A percentile compares a stretch with the other conserved stretches of the same genome.
These are phyloP conservation scores for Mrakiaceae sp. DNA, from an alignment of 1,284 basidiomycete species.

Conservation along the genomic window DNA sequence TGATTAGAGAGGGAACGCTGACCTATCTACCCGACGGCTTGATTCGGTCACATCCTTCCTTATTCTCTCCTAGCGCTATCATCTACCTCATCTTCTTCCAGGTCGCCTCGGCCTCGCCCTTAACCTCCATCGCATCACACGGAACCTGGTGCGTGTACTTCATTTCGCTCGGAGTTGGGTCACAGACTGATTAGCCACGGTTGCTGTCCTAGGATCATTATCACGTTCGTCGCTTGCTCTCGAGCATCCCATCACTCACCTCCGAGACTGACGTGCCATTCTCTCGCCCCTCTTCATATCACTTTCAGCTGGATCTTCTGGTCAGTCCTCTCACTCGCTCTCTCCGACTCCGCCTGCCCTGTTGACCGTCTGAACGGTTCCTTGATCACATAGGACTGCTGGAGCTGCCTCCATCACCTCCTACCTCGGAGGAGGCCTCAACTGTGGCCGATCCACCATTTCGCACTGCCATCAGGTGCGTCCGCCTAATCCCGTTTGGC, in stretches of 20 bases:
- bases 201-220: not conserved
- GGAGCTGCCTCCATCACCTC: constrained; percentile 30
- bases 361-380: not conserved
- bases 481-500: no score
- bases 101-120: constrained; percentile 23
- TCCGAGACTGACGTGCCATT: no score
- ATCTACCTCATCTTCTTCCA: constrained; percentile 32
- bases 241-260: no score
- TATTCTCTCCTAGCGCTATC: constrained; percentile 21
- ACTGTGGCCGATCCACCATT: constrained; percentile 22
- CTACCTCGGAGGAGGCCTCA: constrained; percentile 26
- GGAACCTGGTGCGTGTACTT: constrained; percentile 29
- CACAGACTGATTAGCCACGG: not conserved
- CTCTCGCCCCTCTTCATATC: not conserved
- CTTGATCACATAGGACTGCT: constrained; percentile 31
- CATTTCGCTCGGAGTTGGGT: no score
- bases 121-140: constrained; percentile 32
- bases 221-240: no score
- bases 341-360: not conserved
- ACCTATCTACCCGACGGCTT: no score
- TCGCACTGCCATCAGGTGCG: no score
- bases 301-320: constrained; percentile 35
- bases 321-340: constrained; percentile 18
- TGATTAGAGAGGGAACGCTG: no score
- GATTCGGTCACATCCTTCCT: no score